Conservation (phyloP, 2,329 filamentous ascomycete genomes). For the Sclerotinia minor region DNA sequence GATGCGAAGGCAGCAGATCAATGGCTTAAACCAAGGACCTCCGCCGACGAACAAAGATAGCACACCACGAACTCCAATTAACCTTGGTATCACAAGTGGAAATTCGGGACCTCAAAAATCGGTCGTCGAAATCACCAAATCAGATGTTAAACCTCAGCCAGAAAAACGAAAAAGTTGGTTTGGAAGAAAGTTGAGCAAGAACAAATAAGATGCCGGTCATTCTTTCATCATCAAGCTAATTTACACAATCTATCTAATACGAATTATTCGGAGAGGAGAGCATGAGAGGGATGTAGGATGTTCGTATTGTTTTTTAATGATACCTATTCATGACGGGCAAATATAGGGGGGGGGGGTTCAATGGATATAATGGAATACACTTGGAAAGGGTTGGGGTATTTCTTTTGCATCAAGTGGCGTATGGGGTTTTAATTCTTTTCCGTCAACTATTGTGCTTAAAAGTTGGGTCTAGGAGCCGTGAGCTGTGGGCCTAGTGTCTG, state of each 20-base stretch:
- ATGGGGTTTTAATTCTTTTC: constrained; percentile 25
- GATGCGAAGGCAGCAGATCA: constrained; percentile 29
- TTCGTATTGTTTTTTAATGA: constrained; percentile 27
- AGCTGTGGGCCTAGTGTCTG: constrained; percentile 5
- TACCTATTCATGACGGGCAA: constrained; percentile 26
- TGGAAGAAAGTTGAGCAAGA: constrained; percentile 74
- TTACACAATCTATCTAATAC: constrained; percentile 13
- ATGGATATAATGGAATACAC: constrained; percentile 27
- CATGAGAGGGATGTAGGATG: constrained; percentile 17
- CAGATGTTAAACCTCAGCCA: constrained; percentile 25
- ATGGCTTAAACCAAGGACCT: constrained; percentile 33
- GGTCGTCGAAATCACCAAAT: constrained; percentile 7
- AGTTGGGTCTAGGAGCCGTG: constrained; percentile 8
- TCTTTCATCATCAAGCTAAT: background rate
- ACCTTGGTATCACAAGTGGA: constrained; percentile 35
- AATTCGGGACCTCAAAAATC: constrained; percentile 27
- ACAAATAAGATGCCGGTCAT: constrained; percentile 37
- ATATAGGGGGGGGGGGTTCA: constrained; percentile 18
- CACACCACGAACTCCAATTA: constrained; percentile 36
- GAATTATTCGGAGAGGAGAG: constrained; percentile 27
- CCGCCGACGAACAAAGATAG: constrained; percentile 35
- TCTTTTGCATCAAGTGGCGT: constrained; percentile 32
- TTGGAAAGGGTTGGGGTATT: constrained; percentile 30
- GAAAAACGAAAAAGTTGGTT: constrained; percentile 94
- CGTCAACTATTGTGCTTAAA: constrained; percentile 8